Conservation (phyloP, 2,329 filamentous ascomycete species). For the Colletotrichum cordylinicola region DNA sequence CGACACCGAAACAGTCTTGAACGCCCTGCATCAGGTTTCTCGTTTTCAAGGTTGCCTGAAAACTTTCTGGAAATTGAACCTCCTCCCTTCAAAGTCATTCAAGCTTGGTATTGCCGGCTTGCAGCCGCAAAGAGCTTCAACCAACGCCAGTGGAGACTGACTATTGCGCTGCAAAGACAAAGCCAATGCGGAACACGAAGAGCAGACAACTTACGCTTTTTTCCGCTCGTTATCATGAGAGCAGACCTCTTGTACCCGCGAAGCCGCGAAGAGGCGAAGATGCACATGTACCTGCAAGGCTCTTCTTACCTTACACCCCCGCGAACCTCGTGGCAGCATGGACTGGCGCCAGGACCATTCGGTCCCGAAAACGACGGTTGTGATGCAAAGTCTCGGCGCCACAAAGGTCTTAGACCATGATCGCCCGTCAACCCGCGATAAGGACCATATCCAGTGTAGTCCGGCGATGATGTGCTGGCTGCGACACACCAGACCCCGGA, state of each 20-base stretch:
- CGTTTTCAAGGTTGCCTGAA: background rate
- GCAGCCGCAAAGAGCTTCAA: background rate
- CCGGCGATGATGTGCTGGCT: background rate
- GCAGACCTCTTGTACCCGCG: background rate
- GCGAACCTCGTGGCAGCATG: background rate
- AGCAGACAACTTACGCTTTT: background rate
- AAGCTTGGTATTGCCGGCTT: background rate
- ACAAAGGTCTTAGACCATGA: background rate
- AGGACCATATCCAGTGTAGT: background rate
- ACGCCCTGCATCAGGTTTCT: background rate
- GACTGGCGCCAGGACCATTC: background rate
- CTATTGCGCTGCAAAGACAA: background rate
- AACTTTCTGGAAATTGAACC: background rate
- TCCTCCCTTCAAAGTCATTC: background rate
- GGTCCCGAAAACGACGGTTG: background rate
- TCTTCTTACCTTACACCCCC: background rate
- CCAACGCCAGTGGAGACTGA: background rate
- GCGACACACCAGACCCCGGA: background rate
- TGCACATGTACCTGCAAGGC: background rate
- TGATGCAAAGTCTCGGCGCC: slow-evolving; percentile 12
- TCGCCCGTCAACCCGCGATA: slow-evolving; percentile 7
- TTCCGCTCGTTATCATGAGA: background rate
- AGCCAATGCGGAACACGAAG: background rate
- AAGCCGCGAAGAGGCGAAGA: slow-evolving; percentile 1
- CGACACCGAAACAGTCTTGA: background rate